Percentiles rank a stretch among this genome's conserved stretches.
These are phyloP conservation scores for Pycnococcus provasolii DNA, from an alignment of 139 green algal genomes.

Conservation along the genomic window DNA sequence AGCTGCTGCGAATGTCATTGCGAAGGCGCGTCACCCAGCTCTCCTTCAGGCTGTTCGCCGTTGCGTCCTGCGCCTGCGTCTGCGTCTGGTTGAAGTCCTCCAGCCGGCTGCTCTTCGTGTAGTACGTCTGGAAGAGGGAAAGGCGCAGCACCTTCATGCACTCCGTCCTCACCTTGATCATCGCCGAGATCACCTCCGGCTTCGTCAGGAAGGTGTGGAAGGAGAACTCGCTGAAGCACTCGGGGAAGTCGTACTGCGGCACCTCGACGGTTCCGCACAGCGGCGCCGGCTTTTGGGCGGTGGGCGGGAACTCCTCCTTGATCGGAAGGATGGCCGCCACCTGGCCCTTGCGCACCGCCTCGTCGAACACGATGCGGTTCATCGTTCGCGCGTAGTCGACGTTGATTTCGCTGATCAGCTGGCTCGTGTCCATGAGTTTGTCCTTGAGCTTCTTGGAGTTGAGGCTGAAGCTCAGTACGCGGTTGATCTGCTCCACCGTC, in stretches of 20 bases:
- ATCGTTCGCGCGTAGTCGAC: conserved; percentile 64
- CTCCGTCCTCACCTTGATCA: conserved; percentile 41
- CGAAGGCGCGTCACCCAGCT: conserved; percentile 27
- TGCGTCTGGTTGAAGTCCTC: conserved; percentile 73
- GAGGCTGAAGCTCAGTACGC: conserved; percentile 56
- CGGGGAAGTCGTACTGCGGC: conserved; percentile 51
- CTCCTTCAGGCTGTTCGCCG: conserved; percentile 57
- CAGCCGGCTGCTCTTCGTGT: conserved; percentile 53
- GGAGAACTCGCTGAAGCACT: conserved; percentile 59
- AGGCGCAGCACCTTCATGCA: conserved; percentile 50
- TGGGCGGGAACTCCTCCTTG: conserved; percentile 6
- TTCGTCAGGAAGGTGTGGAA: conserved; percentile 70
- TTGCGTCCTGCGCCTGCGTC: conserved; percentile 34
- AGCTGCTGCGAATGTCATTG: conserved; percentile 18
- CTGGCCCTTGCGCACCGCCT: conserved; percentile 10
- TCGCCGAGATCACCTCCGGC: conserved; percentile 49
- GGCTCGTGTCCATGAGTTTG: conserved; percentile 58
- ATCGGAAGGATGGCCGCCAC: not conserved
- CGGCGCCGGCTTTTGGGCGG: not conserved
- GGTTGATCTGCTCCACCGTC: conserved; percentile 57
- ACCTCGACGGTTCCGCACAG: conserved; percentile 35
- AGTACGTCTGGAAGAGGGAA: conserved; percentile 49
- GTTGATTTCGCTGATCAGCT: conserved; percentile 59
- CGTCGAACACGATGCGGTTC: conserved; percentile 59
- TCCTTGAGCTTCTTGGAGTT: conserved; percentile 61